Evolutionary conservation across 345 rosid genomes (phyloP), one percentile per base, ranked within the genome.

Genomic region (Anastatica hierochuntica): DNA sequence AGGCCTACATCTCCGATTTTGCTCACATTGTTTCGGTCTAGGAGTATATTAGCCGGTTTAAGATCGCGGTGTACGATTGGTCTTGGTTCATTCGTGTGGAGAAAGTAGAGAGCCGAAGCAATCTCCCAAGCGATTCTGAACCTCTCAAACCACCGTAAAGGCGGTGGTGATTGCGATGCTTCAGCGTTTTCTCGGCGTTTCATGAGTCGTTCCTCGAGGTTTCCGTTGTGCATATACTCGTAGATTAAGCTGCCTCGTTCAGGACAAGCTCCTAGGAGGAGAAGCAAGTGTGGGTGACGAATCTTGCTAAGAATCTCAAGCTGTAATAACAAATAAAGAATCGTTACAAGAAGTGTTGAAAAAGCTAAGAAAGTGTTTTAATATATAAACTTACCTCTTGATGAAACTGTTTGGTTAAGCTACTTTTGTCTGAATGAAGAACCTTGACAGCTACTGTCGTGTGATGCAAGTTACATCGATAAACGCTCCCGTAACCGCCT

Each of bases 1-100:
- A 90, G 83, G 9, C 97, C 97, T 16, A 90, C 90, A 59, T 90
- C 95, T 43, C 97, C 86, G 1, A 90, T 81, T 70, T 90, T 90
- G 90, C 95, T 90, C 19, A 86, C 81, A 10, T 75, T 63, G 72
- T 86, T 80, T 11, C 61, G 78, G 67, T 81, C 90, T 26, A 90
- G 84, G 68, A 90, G 69, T 61, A 90, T 85, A 67, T 90, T 90
- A 8, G 86, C 94, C 15, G 95, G 97, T 64, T 90, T 90, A 21
- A 89, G 72, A 66, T 89, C 97, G 14, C 97, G 94, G 64, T 89
- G 97, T 54, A 89, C 71, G 49, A 85, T 78, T 10, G 85, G 80
- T 48, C 66, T 71, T 4, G 97, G 95, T 72, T 77, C 88, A 43
- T 82, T 62, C 24, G 71, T 77, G 66, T 90, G 97, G 47, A 90